Percentiles rank a stretch among this genome's conserved stretches.
Evolutionary conservation across 306 rosid species (phyloP).

Genomic region (Cicer yamashitae): DNA sequence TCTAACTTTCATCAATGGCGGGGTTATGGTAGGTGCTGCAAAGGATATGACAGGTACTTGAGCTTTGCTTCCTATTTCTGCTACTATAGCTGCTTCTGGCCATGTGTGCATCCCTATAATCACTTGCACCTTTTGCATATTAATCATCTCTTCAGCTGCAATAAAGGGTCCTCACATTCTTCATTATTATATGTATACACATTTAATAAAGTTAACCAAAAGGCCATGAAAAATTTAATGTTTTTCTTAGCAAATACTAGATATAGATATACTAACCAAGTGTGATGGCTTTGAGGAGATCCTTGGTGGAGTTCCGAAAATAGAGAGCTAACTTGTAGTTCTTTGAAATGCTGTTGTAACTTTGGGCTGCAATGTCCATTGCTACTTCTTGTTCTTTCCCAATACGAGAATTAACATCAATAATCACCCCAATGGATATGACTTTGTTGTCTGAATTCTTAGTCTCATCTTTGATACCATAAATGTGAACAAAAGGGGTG

Average conservation of each 20-base stretch:
- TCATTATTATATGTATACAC: not conserved
- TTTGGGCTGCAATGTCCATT: conserved; percentile 51
- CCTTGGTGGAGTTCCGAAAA: conserved; percentile 30
- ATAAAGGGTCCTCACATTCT: not conserved
- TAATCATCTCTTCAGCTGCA: conserved; percentile 61
- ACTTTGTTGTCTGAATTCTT: conserved; percentile 20
- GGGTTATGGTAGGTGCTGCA: conserved; percentile 53
- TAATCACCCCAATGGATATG: conserved; percentile 47
- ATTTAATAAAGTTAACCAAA: not conserved
- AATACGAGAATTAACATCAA: conserved; percentile 49
- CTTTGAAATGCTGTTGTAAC: conserved; percentile 47
- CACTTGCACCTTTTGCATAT: conserved; percentile 47
- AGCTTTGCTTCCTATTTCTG: conserved; percentile 57
- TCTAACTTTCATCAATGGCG: conserved; percentile 43
- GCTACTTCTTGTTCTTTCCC: conserved; percentile 63
- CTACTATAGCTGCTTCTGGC: conserved; percentile 62
- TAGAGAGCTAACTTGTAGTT: conserved; percentile 49
- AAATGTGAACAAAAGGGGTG: conserved; percentile 22
- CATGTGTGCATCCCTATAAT: conserved; percentile 68
- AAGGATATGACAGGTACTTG: conserved; percentile 65
- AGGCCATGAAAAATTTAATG: not conserved
- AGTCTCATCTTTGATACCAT: conserved; percentile 5
- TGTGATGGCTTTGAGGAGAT: conserved; percentile 33
- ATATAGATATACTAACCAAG: conserved; percentile 49
- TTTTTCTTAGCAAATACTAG: not conserved